Conservation (phyloP, 257 asterid species). For the Penstemon davidsonii region DNA sequence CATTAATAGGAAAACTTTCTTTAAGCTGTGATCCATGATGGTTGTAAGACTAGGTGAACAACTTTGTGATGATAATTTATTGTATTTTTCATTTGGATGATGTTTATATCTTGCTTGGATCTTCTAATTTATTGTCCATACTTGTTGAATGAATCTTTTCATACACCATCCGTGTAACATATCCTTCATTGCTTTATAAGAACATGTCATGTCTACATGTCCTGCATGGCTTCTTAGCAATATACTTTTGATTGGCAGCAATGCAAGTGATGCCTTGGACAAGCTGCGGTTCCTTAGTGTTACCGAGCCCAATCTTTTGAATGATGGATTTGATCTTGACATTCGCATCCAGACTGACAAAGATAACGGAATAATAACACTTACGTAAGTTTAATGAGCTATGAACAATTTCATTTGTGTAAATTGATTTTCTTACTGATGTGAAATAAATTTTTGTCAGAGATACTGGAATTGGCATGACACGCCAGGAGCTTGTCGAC, state of each 20-base stretch:
- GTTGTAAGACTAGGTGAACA: not conserved
- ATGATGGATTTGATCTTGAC: slow-evolving; percentile 79
- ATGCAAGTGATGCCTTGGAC: slow-evolving; percentile 99
- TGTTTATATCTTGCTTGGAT: not conserved
- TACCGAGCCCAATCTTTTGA: slow-evolving; percentile 74
- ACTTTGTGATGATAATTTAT: not conserved
- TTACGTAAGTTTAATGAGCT: slow-evolving; percentile 52
- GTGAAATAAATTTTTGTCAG: slow-evolving; percentile 40
- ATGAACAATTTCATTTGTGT: slow-evolving; percentile 5
- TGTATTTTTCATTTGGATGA: not conserved
- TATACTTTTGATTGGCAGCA: slow-evolving; percentile 47
- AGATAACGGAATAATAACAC: slow-evolving; percentile 83
- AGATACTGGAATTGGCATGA: slow-evolving; percentile 98
- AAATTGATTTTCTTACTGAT: slow-evolving; percentile 16
- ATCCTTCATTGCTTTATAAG: not conserved
- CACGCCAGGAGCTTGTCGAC: slow-evolving; percentile 84
- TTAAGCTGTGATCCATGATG: not conserved
- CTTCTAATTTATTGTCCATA: not conserved
- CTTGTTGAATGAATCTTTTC: not conserved
- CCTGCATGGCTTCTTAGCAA: not conserved
- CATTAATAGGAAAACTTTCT: not conserved
- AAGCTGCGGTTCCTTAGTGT: slow-evolving; percentile 95
- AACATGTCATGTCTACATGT: not conserved
- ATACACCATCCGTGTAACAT: not conserved
- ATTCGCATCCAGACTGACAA: slow-evolving; percentile 82